Conservation (phyloP, 176 grass and related monocot species). For the Oryza longistaminata region DNA sequence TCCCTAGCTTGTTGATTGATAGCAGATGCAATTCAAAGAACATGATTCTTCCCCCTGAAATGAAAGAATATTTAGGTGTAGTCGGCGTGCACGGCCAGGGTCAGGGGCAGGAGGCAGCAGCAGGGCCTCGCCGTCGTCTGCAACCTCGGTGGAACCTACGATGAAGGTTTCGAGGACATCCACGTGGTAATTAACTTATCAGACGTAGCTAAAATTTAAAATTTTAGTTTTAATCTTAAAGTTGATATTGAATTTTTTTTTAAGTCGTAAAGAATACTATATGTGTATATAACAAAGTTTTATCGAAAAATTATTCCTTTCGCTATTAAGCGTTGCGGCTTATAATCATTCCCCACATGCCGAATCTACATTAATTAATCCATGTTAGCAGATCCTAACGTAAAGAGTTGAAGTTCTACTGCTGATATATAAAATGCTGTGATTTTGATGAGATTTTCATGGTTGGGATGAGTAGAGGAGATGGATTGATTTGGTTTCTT, state of each 20-base stretch:
- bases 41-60: too few species aligned
- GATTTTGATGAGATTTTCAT: not conserved
- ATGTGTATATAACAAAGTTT: too few species aligned
- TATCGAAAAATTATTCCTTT: too few species aligned
- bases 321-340: too few species aligned
- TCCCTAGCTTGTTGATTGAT: too few species aligned
- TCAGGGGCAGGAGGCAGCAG: not conserved
- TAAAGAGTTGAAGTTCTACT: not conserved
- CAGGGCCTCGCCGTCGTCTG: conserved; percentile 39
- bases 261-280: too few species aligned
- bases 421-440: not conserved
- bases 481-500: not conserved
- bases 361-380: not conserved
- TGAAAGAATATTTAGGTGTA: too few species aligned
- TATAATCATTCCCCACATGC: not conserved
- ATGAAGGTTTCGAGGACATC: conserved; percentile 67
- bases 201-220: too few species aligned
- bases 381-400: not conserved
- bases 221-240: too few species aligned
- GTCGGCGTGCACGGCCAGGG: conserved; percentile 39
- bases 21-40: too few species aligned
- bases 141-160: conserved; percentile 67
- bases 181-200: conserved; percentile 35
- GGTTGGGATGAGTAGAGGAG: not conserved
- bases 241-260: too few species aligned